Percentiles rank a stretch among this genome's conserved stretches.
Evolutionary conservation across 2,329 filamentous ascomycete genomes (phyloP).

Genomic region (Clonostachys solani): DNA sequence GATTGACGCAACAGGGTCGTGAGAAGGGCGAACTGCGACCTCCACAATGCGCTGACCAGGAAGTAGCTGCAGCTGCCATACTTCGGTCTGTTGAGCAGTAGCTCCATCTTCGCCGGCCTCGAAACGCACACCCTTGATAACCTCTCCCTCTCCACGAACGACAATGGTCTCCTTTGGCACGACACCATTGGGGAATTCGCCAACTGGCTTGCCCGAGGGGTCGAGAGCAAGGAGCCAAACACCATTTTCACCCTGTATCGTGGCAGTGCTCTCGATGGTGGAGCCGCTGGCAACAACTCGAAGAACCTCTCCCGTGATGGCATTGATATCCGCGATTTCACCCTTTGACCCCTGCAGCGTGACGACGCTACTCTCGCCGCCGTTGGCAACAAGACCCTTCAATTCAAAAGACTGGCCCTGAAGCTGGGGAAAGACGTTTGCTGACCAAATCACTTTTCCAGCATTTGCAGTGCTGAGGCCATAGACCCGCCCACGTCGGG

Average conservation of each 20-base stretch:
- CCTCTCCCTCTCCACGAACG: conserved; percentile 40
- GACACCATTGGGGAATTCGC: conserved; percentile 36
- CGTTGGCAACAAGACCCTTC: conserved; percentile 60
- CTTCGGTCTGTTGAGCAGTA: conserved; percentile 36
- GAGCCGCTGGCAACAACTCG: conserved; percentile 22
- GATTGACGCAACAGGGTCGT: conserved; percentile 91
- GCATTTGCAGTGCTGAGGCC: conserved; percentile 73
- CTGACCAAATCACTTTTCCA: conserved; percentile 73
- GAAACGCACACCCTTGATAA: conserved; percentile 43
- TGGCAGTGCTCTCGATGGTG: conserved; percentile 35
- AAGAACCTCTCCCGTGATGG: conserved; percentile 45
- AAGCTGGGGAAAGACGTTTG: conserved; percentile 55
- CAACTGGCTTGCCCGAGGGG: conserved; percentile 38
- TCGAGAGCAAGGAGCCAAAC: conserved; percentile 51
- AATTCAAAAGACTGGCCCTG: conserved; percentile 58
- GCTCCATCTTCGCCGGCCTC: conserved; percentile 40
- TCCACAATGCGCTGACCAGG: conserved; percentile 63
- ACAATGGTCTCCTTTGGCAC: conserved; percentile 51
- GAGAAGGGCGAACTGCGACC: conserved; percentile 63
- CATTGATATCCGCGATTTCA: conserved; percentile 54
- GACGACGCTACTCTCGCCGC: conserved; percentile 39
- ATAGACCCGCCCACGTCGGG: conserved; percentile 72
- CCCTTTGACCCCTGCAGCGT: conserved; percentile 57
- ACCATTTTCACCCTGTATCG: conserved; percentile 47
- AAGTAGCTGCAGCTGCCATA: conserved; percentile 72